Evolutionary conservation across 768 basidiomycete genomes (phyloP).

Genomic region (Boletus speciosus): DNA sequence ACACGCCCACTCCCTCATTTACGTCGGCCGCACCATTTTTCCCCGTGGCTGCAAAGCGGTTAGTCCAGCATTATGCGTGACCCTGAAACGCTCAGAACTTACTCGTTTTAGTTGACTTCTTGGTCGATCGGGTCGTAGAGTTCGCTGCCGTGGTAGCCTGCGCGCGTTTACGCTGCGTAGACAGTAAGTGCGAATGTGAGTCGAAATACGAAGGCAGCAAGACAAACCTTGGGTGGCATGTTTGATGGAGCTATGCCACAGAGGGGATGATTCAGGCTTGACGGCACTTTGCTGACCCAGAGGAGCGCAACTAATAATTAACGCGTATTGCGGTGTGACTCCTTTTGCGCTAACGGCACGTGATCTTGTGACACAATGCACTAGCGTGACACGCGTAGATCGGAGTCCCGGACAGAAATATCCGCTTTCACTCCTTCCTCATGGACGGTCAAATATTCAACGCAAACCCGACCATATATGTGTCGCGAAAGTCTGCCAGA

Average conservation of each 20-base stretch:
- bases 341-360: conserved; percentile 14
- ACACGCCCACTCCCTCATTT: conserved; percentile 4
- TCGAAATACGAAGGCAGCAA: background rate
- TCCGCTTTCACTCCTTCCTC: background rate
- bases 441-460: conserved; percentile 73
- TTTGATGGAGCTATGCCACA: background rate
- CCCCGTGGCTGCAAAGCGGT: conserved; percentile 15
- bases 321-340: conserved; percentile 10
- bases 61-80: background rate
- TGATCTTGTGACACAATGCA: conserved; percentile 17
- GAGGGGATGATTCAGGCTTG: background rate
- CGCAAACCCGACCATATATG: conserved; percentile 84
- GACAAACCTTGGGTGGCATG: conserved; percentile 40
- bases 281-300: background rate
- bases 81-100: conserved; percentile 17
- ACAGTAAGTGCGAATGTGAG: conserved; percentile 13
- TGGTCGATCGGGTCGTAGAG: conserved; percentile 42
- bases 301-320: conserved; percentile 13
- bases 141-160: conserved; percentile 34
- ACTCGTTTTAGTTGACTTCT: conserved; percentile 41
- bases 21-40: conserved; percentile 9
- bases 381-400: conserved; percentile 19
- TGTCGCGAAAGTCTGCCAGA: conserved; percentile 43
- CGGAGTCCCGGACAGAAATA: background rate
- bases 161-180: conserved; percentile 55